A percentile compares a stretch with the other conserved stretches of the same genome.
Evolutionary conservation across 805 yeast genomes (phyloP).

Genomic region (Saturnispora quitensis): DNA sequence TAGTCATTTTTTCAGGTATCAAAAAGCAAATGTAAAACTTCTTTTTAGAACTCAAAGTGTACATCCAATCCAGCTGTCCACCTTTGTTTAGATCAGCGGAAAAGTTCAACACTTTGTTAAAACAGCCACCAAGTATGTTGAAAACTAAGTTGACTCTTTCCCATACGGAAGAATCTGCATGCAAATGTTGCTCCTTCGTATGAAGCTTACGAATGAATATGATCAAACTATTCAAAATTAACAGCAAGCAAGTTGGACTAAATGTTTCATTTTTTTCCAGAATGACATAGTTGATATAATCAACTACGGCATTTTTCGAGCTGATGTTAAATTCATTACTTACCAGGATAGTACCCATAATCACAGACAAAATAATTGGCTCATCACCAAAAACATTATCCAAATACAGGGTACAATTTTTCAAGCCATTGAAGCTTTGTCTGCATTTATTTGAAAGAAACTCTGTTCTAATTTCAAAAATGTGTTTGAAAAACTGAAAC

Average conservation of each 20-base stretch:
- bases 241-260: slow-evolving; percentile 9
- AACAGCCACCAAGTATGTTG: slow-evolving; percentile 15
- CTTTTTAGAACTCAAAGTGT: not conserved
- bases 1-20: slow-evolving; percentile 9
- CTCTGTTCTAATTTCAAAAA: slow-evolving; percentile 9
- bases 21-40: not conserved
- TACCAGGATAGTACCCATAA: slow-evolving; percentile 13
- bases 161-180: slow-evolving; percentile 8
- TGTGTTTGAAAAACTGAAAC: slow-evolving; percentile 4
- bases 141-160: slow-evolving; percentile 18
- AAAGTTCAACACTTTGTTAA: not conserved
- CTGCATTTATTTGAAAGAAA: slow-evolving; percentile 3
- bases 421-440: slow-evolving; percentile 8
- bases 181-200: slow-evolving; percentile 1
- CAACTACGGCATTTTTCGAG: slow-evolving; percentile 12
- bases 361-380: slow-evolving; percentile 9
- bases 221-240: slow-evolving; percentile 16
- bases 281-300: slow-evolving; percentile 18
- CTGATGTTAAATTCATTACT: not conserved
- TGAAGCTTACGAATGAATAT: slow-evolving; percentile 7
- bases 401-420: slow-evolving; percentile 13
- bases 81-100: not conserved
- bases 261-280: slow-evolving; percentile 12
- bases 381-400: slow-evolving; percentile 10
- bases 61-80: slow-evolving; percentile 1